phyloP scores from a whole-genome alignment of 2,329 filamentous ascomycete genomes.

The Trichoderma breve region DNA sequence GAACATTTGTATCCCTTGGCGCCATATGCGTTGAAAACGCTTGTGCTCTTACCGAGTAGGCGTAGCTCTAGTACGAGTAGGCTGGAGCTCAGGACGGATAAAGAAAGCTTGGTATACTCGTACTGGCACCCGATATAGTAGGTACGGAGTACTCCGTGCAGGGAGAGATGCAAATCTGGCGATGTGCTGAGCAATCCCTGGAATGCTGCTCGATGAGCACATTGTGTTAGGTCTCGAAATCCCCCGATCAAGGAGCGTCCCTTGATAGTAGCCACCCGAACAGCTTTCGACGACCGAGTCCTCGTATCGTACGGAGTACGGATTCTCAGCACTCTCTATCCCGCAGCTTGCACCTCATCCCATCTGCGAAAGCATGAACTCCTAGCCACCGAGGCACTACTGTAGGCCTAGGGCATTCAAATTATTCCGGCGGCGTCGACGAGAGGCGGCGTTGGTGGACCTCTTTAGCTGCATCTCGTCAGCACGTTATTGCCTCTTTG shows the following conservation, averaged over 20 bases:
- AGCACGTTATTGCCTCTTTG: slow-evolving; percentile 11
- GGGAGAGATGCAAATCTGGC: background rate
- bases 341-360: background rate
- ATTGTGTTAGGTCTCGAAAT: background rate
- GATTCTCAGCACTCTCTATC: background rate
- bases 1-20: background rate
- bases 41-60: background rate
- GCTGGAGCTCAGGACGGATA: background rate
- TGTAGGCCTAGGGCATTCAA: background rate
- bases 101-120: background rate
- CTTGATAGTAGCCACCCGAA: background rate
- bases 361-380: background rate
- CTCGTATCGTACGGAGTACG: background rate
- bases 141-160: slow-evolving; percentile 14
- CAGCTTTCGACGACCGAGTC: background rate
- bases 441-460: background rate
- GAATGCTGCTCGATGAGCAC: background rate
- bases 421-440: background rate
- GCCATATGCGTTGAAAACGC: background rate
- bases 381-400: background rate
- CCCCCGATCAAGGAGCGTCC: background rate
- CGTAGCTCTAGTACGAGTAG: background rate
- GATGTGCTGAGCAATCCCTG: background rate
- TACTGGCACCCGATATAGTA: background rate
- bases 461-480: slow-evolving; percentile 13